Evolutionary conservation across 129 eudicot genomes (phyloP).

Genomic region (Escallonia rubra): DNA sequence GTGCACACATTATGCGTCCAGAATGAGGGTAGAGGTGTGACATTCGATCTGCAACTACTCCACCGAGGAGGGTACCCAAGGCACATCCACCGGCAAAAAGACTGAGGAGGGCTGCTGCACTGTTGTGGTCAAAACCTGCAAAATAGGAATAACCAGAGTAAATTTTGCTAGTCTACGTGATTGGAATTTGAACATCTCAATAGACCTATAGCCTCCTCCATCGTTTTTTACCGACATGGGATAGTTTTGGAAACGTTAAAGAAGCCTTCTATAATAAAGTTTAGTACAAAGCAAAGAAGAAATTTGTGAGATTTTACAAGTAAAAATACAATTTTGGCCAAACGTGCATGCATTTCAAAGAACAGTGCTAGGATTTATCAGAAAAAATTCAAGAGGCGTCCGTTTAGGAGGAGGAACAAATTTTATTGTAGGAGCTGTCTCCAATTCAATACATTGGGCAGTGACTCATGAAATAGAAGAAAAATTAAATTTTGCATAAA

Average conservation of each 20-base stretch:
- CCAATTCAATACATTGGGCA: not conserved
- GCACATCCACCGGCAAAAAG: conserved; percentile 80
- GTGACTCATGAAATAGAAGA: not conserved
- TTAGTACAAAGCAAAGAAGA: no score
- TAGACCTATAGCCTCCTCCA: no score
- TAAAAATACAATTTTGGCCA: no score
- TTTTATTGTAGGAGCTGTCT: not conserved
- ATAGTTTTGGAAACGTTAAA: no score
- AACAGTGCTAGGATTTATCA: no score
- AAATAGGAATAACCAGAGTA: not conserved
- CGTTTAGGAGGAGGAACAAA: not conserved
- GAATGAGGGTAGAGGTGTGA: conserved; percentile 70
- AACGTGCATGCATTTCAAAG: no score
- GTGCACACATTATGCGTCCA: conserved; percentile 90
- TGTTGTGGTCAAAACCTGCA: conserved; percentile 87
- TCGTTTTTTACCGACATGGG: no score
- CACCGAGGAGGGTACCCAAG: conserved; percentile 79
- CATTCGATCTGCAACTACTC: conserved; percentile 70
- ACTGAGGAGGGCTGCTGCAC: conserved; percentile 72
- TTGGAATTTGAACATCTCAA: no score
- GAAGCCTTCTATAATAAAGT: no score
- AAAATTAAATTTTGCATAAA: conserved; percentile 3
- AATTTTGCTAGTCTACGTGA: no score
- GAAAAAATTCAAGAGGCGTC: no score
- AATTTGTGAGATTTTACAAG: no score